Evolutionary conservation across 2,329 filamentous ascomycete genomes (phyloP), one percentile per base, ranked within the genome.

Genomic region (Trichoderma endophyticum): DNA sequence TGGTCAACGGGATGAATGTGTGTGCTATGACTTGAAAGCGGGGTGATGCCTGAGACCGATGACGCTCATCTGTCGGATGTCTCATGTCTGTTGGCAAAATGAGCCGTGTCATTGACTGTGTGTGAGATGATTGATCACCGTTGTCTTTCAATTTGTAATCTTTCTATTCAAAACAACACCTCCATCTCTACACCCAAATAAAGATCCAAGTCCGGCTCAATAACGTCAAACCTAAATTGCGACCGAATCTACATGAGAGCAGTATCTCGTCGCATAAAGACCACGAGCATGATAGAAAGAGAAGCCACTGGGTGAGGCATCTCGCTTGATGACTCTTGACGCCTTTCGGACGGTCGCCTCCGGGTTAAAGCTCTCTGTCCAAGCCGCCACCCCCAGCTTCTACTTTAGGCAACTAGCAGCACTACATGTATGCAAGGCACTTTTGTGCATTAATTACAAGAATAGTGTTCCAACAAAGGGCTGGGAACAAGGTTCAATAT

Each of bases 331-430:
- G 4, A 3, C 39, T 43, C 15, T 39, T 8, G 36, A 39, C 36
- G n/a, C 26, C 26, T 51, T 15, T 43, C 65, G 65, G 65, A 48
- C 54, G 36, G 65, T 68, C 65, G 54, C 65, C 54, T 68, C 65
- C 54, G 65, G 8, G 26, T 34, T 32, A 21, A 2, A 32, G 24
- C 6, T 60, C 18, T 30, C 7, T 24, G 18, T 59, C 15, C 15
- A 48, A 48, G 54, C 43, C 21, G 8, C 14, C 6, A 11, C 3
- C 7, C 6, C 28, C 26, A 59, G 34, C 28, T 69, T 69, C 66
- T 51, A 18, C 56, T 21, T 69, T 69, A 24, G 66, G 66, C 26
- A 69, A 30, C 21, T 14, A 14, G 56, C 24, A 18, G n/a, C 36
- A 28, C 39, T 5, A 18, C 36, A 39, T 39, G 15, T 39, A 61